A percentile compares a stretch with the other conserved stretches of the same genome.
Conservation (phyloP, 139 green algal species). For the Parachlorella kessleri region DNA sequence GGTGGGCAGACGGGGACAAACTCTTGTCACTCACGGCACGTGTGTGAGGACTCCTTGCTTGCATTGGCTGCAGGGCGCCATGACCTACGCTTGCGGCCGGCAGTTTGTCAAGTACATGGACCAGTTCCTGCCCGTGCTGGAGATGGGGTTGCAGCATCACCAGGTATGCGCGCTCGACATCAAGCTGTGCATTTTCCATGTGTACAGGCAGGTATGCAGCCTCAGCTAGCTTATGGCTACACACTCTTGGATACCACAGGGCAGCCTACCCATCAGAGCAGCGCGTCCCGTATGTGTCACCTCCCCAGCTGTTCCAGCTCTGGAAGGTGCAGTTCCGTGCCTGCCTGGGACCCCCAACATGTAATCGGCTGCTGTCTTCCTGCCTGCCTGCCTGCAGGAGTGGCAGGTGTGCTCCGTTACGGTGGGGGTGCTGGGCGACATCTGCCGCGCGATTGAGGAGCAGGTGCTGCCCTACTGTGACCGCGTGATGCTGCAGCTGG, state of each 20-base stretch:
- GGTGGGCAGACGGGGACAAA: no score
- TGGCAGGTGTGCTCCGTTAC: slow-evolving; percentile 79
- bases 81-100: slow-evolving; percentile 77
- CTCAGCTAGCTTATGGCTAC: no score
- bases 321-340: no score
- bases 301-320: no score
- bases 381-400: slow-evolving; percentile 53
- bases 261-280: no score
- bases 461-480: slow-evolving; percentile 86
- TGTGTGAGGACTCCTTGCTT: no score
- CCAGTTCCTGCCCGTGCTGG: slow-evolving; percentile 83
- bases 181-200: not conserved
- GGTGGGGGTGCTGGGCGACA: slow-evolving; percentile 92
- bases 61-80: slow-evolving; percentile 71
- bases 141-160: slow-evolving; percentile 87
- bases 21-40: no score
- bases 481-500: slow-evolving; percentile 74
- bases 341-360: no score
- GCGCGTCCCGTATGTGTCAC: no score
- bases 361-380: no score
- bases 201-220: no score
- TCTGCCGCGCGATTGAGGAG: slow-evolving; percentile 83
- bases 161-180: no score
- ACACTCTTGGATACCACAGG: not conserved
- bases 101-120: slow-evolving; percentile 95